Conservation (phyloP, 768 basidiomycete genomes). For the Imleria badia region DNA sequence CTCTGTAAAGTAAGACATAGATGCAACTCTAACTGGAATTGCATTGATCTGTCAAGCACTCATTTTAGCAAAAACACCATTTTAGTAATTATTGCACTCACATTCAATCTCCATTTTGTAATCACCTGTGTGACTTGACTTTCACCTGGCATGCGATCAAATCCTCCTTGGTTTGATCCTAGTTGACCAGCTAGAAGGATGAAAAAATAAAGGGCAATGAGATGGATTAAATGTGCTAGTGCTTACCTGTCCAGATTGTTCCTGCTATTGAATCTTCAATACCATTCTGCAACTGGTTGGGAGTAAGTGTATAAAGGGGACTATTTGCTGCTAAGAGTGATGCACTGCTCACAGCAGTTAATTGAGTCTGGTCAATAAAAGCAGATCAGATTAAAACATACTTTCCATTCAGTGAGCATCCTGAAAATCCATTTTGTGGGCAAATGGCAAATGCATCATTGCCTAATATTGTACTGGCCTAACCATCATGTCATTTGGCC, state of each 20-base stretch:
- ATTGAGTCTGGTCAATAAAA: too few species aligned
- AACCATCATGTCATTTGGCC: too few species aligned
- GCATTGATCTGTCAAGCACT: slow-evolving; percentile 6
- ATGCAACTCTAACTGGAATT: slow-evolving; percentile 6
- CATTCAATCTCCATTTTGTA: slow-evolving; percentile 13
- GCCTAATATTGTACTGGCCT: background rate
- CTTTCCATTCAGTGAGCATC: background rate
- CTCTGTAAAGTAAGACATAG: too few species aligned
- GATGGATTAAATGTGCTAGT: too few species aligned
- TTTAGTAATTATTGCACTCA: background rate
- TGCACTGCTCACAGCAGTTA: too few species aligned
- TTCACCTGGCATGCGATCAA: background rate
- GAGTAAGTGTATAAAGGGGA: background rate
- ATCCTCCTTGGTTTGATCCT: slow-evolving; percentile 4
- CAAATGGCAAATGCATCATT: background rate
- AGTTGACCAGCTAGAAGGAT: slow-evolving; percentile 7
- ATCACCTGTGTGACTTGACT: slow-evolving; percentile 6
- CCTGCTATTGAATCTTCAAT: slow-evolving; percentile 3
- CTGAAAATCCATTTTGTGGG: background rate
- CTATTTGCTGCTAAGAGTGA: background rate
- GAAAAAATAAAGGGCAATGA: too few species aligned
- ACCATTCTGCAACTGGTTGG: background rate
- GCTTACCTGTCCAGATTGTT: slow-evolving; percentile 11
- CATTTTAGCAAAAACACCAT: background rate
- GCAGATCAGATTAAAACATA: too few species aligned